Conservation (phyloP, 306 rosid species). For the Prunus armeniaca region DNA sequence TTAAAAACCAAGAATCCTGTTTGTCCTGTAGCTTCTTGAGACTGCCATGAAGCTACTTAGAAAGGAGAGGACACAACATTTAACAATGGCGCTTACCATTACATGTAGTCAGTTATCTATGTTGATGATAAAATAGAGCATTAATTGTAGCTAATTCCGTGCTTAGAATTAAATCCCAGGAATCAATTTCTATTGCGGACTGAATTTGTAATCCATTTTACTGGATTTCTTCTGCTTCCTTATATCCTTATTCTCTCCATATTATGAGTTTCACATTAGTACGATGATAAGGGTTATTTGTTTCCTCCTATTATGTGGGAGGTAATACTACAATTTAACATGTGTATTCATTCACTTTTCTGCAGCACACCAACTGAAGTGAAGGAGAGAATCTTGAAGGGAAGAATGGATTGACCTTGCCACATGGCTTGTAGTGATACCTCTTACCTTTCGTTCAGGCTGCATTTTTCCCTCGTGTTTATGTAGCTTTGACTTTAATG, state of each 20-base stretch:
- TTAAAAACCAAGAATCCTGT: neutral
- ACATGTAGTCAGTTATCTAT: neutral
- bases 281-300: neutral
- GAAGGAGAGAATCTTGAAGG: conserved; percentile 87
- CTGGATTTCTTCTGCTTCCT: neutral
- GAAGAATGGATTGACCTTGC: conserved; percentile 80
- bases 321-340: neutral
- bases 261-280: neutral
- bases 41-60: neutral
- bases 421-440: neutral
- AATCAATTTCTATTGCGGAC: neutral
- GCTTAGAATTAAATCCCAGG: neutral
- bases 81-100: neutral
- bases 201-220: neutral
- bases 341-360: conserved; percentile 14
- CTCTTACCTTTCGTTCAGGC: neutral
- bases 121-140: neutral
- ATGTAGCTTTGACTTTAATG: conserved; percentile 5
- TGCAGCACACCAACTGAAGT: conserved; percentile 94
- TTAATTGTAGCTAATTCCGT: neutral
- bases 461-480: neutral
- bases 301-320: neutral
- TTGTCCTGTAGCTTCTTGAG: neutral
- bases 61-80: neutral
- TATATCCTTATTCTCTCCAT: neutral